Percentiles rank a stretch among this genome's conserved stretches.
These are phyloP conservation scores for Hymenoscyphus occultus DNA, from an alignment of 2,329 filamentous ascomycete genomes.

Conservation along the genomic window DNA sequence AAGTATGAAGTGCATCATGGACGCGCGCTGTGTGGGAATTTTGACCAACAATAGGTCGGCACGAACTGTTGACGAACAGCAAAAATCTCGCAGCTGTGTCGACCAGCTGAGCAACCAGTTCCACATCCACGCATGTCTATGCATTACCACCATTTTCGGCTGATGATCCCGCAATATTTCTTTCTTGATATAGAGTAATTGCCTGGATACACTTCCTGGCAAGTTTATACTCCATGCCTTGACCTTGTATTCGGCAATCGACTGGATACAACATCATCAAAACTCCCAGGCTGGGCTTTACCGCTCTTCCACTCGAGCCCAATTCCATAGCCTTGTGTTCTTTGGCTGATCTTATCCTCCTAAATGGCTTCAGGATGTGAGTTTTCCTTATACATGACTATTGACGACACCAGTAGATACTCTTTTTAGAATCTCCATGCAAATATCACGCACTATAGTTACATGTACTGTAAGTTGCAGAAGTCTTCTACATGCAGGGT, in stretches of 20 bases:
- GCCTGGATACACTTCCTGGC: not conserved
- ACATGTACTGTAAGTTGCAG: not conserved
- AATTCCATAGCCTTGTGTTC: constrained; percentile 5
- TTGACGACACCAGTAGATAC: not conserved
- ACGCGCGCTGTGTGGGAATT: not conserved
- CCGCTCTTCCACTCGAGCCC: constrained; percentile 5
- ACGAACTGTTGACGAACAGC: not conserved
- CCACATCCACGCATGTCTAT: not conserved
- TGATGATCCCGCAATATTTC: not conserved
- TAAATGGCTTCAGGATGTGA: too few species aligned
- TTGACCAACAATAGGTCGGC: not conserved
- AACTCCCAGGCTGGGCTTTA: constrained; percentile 9
- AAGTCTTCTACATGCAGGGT: not conserved
- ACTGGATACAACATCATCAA: constrained; percentile 1
- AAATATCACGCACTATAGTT: not conserved
- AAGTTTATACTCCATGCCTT: not conserved
- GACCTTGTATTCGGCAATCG: not conserved
- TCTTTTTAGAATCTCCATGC: not conserved
- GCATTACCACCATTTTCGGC: not conserved
- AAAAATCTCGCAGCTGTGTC: not conserved
- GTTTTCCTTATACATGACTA: too few species aligned
- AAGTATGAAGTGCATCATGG: not conserved
- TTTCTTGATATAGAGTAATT: not conserved
- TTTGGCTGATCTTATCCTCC: not conserved
- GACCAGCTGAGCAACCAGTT: not conserved